Evolutionary conservation across 208 protist species (phyloP), one percentile per base, ranked within the genome.

Genomic region (Crithidia mellificae): DNA sequence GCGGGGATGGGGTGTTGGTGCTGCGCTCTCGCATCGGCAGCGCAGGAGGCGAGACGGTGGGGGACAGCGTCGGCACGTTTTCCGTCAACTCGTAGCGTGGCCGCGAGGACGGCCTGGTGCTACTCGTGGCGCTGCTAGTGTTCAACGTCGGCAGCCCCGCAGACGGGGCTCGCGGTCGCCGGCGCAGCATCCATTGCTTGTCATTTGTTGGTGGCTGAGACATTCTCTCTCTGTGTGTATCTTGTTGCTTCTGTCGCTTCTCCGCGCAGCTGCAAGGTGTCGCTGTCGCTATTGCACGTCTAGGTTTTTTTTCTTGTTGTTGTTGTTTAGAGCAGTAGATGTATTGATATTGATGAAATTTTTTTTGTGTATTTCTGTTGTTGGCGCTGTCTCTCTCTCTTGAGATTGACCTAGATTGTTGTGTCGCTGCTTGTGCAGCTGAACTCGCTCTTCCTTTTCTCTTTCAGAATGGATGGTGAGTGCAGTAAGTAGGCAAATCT

Each of bases 31-130:
- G 68, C 30, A 72, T 44, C 29, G 57, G 41, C 2, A 46, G 34
- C 30, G 56, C 71, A 44, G 61, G 71, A 20, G 71, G 71, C 14
- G 63, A 77, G 24, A 77, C 56, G 27, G 56, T 65, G 36, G 73
- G 73, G 6, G 73, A 68, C 15, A 59, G 39, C 4, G 58, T 15
- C 20, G 55, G 63, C 69, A 17, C 54, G 50, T 71, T 61, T 44
- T 75, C 70, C 6, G 17, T 24, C 0, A 19, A 30, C 54, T 78
- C 73, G 17, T 25, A 61, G 27, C 73, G 73, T 25, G 71, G 57
- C 36, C 56, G 46, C 19, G 71, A 72, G 22, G 67, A 68, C 8
- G 63, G 77, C 2, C 77, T 66, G 12, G 43, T 44, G 49, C 65
- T 72, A 22, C 67, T 56, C 6, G 44, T 30, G n/a, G 58, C 44